Percentiles rank a stretch among this genome's conserved stretches.
Evolutionary conservation across 164 flowering plant genomes (phyloP).

Genomic region (Hamamelis virginiana): DNA sequence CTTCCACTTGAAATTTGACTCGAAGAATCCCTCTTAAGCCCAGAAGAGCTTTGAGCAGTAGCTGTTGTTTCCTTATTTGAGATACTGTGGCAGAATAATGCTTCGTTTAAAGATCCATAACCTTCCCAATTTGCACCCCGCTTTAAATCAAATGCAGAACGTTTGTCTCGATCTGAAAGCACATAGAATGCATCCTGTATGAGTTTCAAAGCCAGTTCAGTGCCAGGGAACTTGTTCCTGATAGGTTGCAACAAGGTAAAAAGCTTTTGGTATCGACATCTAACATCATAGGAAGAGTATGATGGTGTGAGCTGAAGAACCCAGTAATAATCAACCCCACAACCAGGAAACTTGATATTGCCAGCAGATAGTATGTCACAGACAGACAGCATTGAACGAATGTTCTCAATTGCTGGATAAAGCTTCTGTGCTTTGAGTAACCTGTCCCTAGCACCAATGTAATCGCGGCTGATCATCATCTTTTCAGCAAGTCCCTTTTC

Average conservation of each 20-base stretch:
- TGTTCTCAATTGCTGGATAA: slow-evolving; percentile 30
- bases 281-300: slow-evolving; percentile 21
- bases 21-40: neutral
- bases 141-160: slow-evolving; percentile 30
- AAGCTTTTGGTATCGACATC: slow-evolving; percentile 29
- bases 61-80: neutral
- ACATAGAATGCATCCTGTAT: slow-evolving; percentile 35
- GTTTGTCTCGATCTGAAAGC: slow-evolving; percentile 33
- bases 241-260: slow-evolving; percentile 30
- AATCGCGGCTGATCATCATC: slow-evolving; percentile 31
- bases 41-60: slow-evolving; percentile 11
- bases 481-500: slow-evolving; percentile 30
- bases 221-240: slow-evolving; percentile 38
- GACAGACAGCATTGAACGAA: slow-evolving; percentile 34
- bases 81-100: slow-evolving; percentile 1
- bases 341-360: slow-evolving; percentile 20
- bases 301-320: slow-evolving; percentile 38
- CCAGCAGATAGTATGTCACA: slow-evolving; percentile 46
- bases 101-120: slow-evolving; percentile 9
- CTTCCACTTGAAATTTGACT: neutral
- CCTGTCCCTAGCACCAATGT: slow-evolving; percentile 32
- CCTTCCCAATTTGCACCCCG: slow-evolving; percentile 23
- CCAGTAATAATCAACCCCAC: slow-evolving; percentile 43
- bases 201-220: slow-evolving; percentile 32
- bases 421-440: slow-evolving; percentile 26